Base-by-base conservation (phyloP, 441 rosid genomes). In the Croton setiger region DNA sequence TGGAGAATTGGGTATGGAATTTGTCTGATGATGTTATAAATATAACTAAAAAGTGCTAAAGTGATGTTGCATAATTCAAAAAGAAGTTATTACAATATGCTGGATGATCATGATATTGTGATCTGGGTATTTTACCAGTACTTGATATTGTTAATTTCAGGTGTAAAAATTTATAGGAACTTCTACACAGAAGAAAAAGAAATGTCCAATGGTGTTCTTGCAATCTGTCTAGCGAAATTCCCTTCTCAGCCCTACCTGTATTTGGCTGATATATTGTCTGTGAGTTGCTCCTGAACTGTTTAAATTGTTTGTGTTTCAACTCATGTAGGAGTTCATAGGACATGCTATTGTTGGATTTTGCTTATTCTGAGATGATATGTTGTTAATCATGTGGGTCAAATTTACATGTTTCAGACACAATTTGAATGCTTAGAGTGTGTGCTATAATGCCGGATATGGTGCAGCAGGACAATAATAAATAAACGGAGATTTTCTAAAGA, bases 181-280 rank as follows among this genome's bases (percentile, higher is more conserved):
- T 90, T 87, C 71, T 93, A 88, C 68, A 37, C 90, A 11, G 88
- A 87, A 83, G 89, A 89, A 66, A 82, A 82, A 70, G 98, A 93
- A 76, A 77, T 67, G 75, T 69, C 79, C 37, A 84, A 86, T 49
- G 96, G 97, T 54, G 94, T 93, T 58, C 61, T 89, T 13, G 91
- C 90, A 39, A 82, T 93, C 74, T 70, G 45, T 73, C 84, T 82
- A 64, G 68, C 80, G 39, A 87, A 83, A 74, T 64, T 75, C 59
- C 71, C 65, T 67, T 66, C 72, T 59, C 98, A 89, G 78, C 97
- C 96, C 17, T 87, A 77, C 79, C 73, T 79, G 63, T 66, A 62
- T 69, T 67, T 89, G 81, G 93, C 86, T 64, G 52, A 70, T 75
- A 74, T 86, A 78, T 60, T 91, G 47, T 84, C 81, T 68, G 96